A percentile compares a stretch with the other conserved stretches of the same genome.
Conservation (phyloP, 352 stramenopile genomes). For the Phytopythium cucurbitacearum region DNA sequence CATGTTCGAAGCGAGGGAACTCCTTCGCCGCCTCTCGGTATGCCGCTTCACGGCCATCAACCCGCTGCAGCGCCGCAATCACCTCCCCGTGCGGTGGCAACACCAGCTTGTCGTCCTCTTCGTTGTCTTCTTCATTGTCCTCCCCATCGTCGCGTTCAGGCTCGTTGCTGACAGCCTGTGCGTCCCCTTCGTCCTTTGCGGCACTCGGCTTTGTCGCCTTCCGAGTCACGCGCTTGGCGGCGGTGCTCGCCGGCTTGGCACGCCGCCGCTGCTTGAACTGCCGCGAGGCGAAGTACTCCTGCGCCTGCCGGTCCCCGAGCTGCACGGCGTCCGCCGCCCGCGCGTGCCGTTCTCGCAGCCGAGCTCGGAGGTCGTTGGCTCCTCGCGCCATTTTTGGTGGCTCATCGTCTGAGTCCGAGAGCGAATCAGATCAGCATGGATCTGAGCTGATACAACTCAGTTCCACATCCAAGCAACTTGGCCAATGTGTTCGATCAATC, state of each 20-base stretch:
- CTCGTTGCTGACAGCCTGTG: neutral
- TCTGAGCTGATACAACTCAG: too few relatives aligned
- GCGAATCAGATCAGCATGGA: neutral
- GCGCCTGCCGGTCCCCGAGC: constrained; percentile 24
- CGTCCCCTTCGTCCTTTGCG: constrained; percentile 1
- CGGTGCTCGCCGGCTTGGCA: constrained; percentile 10
- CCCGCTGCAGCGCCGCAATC: constrained; percentile 15
- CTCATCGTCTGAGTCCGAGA: neutral
- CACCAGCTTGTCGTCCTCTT: constrained; percentile 9
- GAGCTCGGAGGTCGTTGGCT: neutral
- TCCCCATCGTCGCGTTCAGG: neutral
- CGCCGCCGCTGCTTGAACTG: constrained; percentile 14
- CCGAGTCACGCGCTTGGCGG: neutral
- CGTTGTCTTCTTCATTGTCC: constrained; percentile 4
- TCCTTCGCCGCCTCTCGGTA: neutral
- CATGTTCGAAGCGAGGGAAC: constrained; percentile 9
- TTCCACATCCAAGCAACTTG: too few relatives aligned
- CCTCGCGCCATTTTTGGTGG: neutral
- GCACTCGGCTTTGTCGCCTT: neutral
- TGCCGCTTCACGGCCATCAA: constrained; percentile 14
- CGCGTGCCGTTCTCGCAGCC: neutral
- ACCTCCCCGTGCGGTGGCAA: constrained; percentile 15
- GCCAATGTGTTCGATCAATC: too few relatives aligned
- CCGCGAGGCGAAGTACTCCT: constrained; percentile 38
- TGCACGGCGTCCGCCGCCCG: constrained; percentile 12